Percentiles rank a stretch among this genome's conserved stretches.
phyloP scores from a whole-genome alignment of 2,329 filamentous ascomycete genomes.

The Nemania serpens region DNA sequence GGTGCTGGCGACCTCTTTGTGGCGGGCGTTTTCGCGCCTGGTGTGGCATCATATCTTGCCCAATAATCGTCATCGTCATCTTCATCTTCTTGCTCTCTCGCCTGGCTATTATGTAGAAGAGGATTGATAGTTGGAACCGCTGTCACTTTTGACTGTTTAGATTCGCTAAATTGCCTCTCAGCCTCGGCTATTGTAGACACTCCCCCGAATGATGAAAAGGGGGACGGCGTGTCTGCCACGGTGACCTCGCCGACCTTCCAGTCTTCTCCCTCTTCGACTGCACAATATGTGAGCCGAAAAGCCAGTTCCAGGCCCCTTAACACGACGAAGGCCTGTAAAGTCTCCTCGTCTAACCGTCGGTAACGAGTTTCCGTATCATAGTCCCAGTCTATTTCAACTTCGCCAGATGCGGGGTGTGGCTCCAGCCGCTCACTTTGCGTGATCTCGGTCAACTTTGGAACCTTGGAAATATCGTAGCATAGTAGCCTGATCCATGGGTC shows the following conservation, averaged over 20 bases:
- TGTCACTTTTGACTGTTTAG: constrained; percentile 35
- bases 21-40: constrained; percentile 64
- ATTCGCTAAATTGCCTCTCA: constrained; percentile 57
- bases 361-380: constrained; percentile 67
- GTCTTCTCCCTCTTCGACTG: constrained; percentile 66
- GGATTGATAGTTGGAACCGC: constrained; percentile 22
- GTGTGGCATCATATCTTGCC: constrained; percentile 76
- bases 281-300: constrained; percentile 72
- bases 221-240: constrained; percentile 59
- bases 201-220: constrained; percentile 60
- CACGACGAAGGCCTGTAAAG: constrained; percentile 69
- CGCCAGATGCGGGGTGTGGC: constrained; percentile 80
- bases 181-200: constrained; percentile 61
- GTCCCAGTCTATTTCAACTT: constrained; percentile 75
- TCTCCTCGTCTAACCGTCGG: constrained; percentile 74
- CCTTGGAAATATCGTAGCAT: constrained; percentile 66
- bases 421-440: constrained; percentile 68
- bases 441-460: constrained; percentile 62
- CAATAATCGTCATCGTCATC: constrained; percentile 80
- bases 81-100: constrained; percentile 45
- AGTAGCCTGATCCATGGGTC: constrained; percentile 76
- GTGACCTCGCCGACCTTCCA: constrained; percentile 77
- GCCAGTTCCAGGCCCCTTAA: constrained; percentile 65
- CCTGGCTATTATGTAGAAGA: constrained; percentile 16
- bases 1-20: constrained; percentile 67